Conservation (phyloP, 2,329 filamentous ascomycete genomes). For the Clarireedia paspali region DNA sequence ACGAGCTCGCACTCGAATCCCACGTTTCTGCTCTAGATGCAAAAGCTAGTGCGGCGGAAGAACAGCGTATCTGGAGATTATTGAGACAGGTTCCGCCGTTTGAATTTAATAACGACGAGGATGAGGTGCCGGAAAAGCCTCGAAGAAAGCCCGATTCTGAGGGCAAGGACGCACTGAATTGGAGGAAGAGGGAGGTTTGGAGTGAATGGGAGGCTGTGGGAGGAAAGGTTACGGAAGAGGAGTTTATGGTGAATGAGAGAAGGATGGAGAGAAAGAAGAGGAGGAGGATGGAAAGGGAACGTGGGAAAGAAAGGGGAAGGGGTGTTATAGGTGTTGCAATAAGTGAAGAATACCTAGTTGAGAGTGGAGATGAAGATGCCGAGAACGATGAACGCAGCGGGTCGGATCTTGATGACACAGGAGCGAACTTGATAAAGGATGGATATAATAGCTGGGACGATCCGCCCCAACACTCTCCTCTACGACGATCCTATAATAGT, state of each 20-base stretch:
- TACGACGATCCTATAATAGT: constrained; percentile 6
- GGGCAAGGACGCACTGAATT: constrained; percentile 12
- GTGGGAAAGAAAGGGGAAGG: not conserved
- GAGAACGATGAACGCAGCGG: not conserved
- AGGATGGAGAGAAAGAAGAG: constrained; percentile 12
- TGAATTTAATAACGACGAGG: constrained; percentile 14
- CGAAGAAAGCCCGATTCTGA: not conserved
- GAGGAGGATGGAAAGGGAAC: not conserved
- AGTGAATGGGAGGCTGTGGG: constrained; percentile 27
- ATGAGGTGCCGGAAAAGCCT: constrained; percentile 8
- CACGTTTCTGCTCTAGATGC: constrained; percentile 17
- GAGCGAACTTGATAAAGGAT: not conserved
- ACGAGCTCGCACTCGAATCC: constrained; percentile 3
- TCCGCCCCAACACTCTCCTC: not conserved
- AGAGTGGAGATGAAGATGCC: constrained; percentile 6
- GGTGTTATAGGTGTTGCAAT: not conserved
- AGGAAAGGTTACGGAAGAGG: constrained; percentile 15
- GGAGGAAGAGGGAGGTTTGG: constrained; percentile 25
- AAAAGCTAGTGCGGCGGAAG: constrained; percentile 20
- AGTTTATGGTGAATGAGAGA: constrained; percentile 19
- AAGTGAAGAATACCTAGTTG: not conserved
- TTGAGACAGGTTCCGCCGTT: constrained; percentile 23
- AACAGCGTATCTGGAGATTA: constrained; percentile 24
- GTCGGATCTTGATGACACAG: not conserved
- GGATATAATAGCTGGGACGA: not conserved